Percentiles rank a stretch among this genome's conserved stretches.
Conservation (phyloP, 108 stramenopile species). For the Cyclotella choctawhatcheeana region DNA sequence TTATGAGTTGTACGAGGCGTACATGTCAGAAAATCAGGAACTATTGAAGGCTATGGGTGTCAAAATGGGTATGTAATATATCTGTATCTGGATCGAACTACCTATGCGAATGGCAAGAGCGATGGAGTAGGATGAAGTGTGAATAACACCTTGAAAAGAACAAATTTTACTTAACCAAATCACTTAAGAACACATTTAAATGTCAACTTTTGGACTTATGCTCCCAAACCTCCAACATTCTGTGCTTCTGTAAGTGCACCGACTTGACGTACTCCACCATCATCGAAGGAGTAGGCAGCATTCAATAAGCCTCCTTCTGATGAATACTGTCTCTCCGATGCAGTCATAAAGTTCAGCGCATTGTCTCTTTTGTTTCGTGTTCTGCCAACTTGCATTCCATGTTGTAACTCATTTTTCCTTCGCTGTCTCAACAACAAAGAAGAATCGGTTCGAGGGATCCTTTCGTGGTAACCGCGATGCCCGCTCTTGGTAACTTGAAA, state of each 20-base stretch:
- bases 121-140: too few relatives aligned
- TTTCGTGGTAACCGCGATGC: background rate
- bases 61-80: conserved; percentile 4
- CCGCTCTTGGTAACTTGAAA: conserved; percentile 2
- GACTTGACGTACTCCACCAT: conserved; percentile 15
- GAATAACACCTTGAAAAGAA: too few relatives aligned
- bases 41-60: conserved; percentile 3
- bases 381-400: background rate
- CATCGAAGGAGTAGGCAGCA: conserved; percentile 8
- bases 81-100: too few relatives aligned
- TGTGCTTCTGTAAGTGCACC: conserved; percentile 41
- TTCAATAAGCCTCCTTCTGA: background rate
- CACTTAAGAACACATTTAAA: too few relatives aligned
- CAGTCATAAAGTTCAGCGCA: conserved; percentile 31
- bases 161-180: too few relatives aligned
- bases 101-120: too few relatives aligned
- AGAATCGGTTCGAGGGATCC: background rate
- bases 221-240: conserved; percentile 43
- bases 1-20: conserved; percentile 95
- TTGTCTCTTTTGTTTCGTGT: background rate
- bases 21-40: conserved; percentile 72
- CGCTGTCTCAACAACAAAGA: conserved; percentile 7
- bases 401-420: conserved; percentile 3
- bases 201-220: too few relatives aligned
- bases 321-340: conserved; percentile 31